These are phyloP conservation scores for Vaccinium macrocarpon DNA, from an alignment of 148 eudicot species.

Conservation along the genomic window DNA sequence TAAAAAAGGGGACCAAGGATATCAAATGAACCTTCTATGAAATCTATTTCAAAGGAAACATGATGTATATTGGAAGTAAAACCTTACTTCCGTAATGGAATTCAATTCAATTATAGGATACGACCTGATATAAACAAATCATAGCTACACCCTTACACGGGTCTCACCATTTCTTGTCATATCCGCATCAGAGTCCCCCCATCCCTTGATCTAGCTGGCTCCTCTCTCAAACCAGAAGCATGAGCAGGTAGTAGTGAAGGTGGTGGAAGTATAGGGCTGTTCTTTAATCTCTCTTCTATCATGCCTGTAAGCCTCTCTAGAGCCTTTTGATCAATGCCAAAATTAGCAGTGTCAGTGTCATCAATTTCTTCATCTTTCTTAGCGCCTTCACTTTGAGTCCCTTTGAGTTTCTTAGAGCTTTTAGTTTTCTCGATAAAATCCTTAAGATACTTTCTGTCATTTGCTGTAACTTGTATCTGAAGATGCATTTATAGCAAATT, in stretches of 20 bases:
- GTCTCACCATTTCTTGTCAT: conserved; percentile 48
- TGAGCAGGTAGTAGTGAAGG: conserved; percentile 54
- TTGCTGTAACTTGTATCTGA: no score
- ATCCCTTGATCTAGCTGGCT: conserved; percentile 61
- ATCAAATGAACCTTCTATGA: neutral
- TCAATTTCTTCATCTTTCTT: no score
- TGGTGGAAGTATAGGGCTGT: conserved; percentile 66
- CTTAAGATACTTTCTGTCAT: no score
- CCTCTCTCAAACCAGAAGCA: conserved; percentile 37
- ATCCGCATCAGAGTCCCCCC: conserved; percentile 65
- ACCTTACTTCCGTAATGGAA: neutral
- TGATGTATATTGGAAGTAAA: neutral
- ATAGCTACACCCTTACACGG: neutral
- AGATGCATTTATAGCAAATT: conserved; percentile 12
- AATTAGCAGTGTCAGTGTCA: no score
- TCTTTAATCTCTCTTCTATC: conserved; percentile 81
- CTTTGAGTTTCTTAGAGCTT: no score
- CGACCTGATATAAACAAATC: neutral
- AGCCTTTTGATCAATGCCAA: conserved; percentile 68
- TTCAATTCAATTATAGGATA: neutral
- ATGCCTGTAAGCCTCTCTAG: conserved; percentile 60
- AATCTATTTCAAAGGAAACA: neutral
- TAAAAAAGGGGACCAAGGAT: neutral
- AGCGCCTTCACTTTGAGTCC: no score
- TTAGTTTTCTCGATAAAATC: no score